Percentiles rank a stretch among this genome's conserved stretches.
phyloP scores from a whole-genome alignment of 2,329 filamentous ascomycete genomes.

The Aaosphaeria arxii region DNA sequence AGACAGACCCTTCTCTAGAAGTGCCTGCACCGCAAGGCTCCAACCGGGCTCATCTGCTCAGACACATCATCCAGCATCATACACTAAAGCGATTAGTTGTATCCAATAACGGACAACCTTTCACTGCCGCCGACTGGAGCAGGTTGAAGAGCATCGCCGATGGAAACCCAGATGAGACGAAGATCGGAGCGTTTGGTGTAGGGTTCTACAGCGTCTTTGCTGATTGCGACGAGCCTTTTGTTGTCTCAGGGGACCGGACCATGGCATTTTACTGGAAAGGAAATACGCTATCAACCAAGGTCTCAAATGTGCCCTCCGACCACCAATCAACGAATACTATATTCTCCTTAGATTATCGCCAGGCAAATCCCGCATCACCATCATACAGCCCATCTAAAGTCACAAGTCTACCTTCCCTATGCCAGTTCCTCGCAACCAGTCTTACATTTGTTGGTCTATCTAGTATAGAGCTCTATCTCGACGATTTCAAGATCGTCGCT shows the following conservation, averaged over 20 bases:
- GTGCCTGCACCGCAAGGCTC: slow-evolving; percentile 67
- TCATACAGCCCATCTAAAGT: slow-evolving; percentile 62
- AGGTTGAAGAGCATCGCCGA: slow-evolving; percentile 96
- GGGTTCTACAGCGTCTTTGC: slow-evolving; percentile 99
- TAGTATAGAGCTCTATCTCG: slow-evolving; percentile 84
- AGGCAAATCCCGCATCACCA: slow-evolving; percentile 56
- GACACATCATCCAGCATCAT: slow-evolving; percentile 80
- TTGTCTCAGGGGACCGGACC: slow-evolving; percentile 85
- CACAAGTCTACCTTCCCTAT: slow-evolving; percentile 79
- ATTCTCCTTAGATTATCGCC: slow-evolving; percentile 94
- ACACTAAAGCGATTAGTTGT: slow-evolving; percentile 86
- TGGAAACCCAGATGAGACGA: slow-evolving; percentile 97
- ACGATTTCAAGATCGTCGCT: slow-evolving; percentile 77
- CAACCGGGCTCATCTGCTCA: slow-evolving; percentile 69
- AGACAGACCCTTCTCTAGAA: slow-evolving; percentile 79
- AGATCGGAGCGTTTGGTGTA: slow-evolving; percentile 97
- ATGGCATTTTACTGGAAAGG: slow-evolving; percentile 99
- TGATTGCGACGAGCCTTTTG: slow-evolving; percentile 96
- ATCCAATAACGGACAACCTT: slow-evolving; percentile 86
- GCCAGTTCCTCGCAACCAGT: slow-evolving; percentile 91
- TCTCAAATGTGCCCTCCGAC: slow-evolving; percentile 68
- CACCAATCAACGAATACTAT: slow-evolving; percentile 71
- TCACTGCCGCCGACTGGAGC: slow-evolving; percentile 88
- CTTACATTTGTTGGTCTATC: slow-evolving; percentile 91
- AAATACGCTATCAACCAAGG: slow-evolving; percentile 93